These are phyloP conservation scores for Leccinum olivaceopallidum DNA, from an alignment of 768 basidiomycete genomes.

Conservation along the genomic window DNA sequence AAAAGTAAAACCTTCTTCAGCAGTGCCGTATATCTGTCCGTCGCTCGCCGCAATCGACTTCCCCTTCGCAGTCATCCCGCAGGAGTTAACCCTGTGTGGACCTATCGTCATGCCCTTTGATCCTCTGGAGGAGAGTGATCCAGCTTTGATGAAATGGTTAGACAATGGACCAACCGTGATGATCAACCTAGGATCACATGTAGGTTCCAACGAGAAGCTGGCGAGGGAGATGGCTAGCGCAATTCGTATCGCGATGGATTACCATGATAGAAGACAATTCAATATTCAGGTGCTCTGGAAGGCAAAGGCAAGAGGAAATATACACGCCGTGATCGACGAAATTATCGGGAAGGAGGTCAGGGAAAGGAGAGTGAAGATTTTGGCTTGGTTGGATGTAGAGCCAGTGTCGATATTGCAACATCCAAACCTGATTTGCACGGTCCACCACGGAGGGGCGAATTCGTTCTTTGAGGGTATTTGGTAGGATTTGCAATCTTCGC, in stretches of 20 bases:
- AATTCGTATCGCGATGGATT: slow-evolving; percentile 10
- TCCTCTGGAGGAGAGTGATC: too few species aligned
- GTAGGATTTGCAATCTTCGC: not conserved
- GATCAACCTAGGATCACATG: slow-evolving; percentile 9
- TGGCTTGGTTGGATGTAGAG: slow-evolving; percentile 15
- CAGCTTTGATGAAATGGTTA: too few species aligned
- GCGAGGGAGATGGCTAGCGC: slow-evolving; percentile 7
- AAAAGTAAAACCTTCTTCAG: not conserved
- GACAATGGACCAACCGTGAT: too few species aligned
- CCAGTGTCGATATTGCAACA: slow-evolving; percentile 14
- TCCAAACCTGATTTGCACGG: slow-evolving; percentile 1
- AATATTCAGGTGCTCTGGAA: slow-evolving; percentile 34
- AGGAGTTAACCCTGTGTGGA: slow-evolving; percentile 8
- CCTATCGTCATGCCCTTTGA: slow-evolving; percentile 1
- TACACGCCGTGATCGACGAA: not conserved
- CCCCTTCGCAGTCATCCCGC: slow-evolving; percentile 5
- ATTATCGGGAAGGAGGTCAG: slow-evolving; percentile 5
- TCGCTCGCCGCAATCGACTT: slow-evolving; percentile 6
- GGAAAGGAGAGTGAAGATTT: slow-evolving; percentile 9
- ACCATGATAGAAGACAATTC: not conserved
- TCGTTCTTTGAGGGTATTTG: slow-evolving; percentile 7
- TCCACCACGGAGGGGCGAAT: slow-evolving; percentile 10
- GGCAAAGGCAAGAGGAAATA: not conserved
- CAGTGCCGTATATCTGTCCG: slow-evolving; percentile 5
- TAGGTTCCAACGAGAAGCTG: not conserved